Conservation (phyloP, 192 early-diverging fungal genomes). For the Coemansia sp. region DNA sequence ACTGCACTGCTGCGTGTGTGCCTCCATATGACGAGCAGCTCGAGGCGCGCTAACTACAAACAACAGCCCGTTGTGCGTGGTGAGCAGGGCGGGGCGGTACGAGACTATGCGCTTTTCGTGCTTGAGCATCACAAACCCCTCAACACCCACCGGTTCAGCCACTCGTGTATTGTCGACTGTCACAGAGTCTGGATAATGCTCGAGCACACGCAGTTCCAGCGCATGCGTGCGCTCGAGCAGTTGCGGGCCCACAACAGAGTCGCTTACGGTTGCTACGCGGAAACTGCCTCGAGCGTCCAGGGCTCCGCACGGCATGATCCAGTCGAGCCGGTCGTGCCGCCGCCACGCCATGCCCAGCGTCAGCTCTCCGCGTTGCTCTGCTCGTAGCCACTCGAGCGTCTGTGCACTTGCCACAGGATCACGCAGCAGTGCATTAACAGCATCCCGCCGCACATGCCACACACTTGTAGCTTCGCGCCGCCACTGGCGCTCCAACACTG, state of each 20-base stretch:
- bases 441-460: conserved; percentile 44
- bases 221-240: conserved; percentile 39
- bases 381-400: conserved; percentile 38
- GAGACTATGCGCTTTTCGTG: conserved; percentile 27
- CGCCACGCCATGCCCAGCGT: conserved; percentile 51
- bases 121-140: conserved; percentile 49
- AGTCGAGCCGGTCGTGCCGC: conserved; percentile 38
- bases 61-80: conserved; percentile 35
- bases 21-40: conserved; percentile 33
- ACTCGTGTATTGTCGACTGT: conserved; percentile 7
- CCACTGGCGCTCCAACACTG: conserved; percentile 28
- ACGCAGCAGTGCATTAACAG: conserved; percentile 22
- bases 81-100: conserved; percentile 34
- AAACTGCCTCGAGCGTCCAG: conserved; percentile 15
- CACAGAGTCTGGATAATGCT: conserved; percentile 43
- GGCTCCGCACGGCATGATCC: conserved; percentile 43
- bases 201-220: conserved; percentile 41
- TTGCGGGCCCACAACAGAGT: conserved; percentile 31
- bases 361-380: conserved; percentile 28
- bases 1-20: conserved; percentile 12
- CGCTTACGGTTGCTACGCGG: conserved; percentile 14
- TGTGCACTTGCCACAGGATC: conserved; percentile 26
- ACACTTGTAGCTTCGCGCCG: conserved; percentile 42
- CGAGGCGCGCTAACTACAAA: conserved; percentile 44
- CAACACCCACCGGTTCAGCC: conserved; percentile 34